Conservation (phyloP, 441 rosid genomes). For the Aleurites moluccanus region DNA sequence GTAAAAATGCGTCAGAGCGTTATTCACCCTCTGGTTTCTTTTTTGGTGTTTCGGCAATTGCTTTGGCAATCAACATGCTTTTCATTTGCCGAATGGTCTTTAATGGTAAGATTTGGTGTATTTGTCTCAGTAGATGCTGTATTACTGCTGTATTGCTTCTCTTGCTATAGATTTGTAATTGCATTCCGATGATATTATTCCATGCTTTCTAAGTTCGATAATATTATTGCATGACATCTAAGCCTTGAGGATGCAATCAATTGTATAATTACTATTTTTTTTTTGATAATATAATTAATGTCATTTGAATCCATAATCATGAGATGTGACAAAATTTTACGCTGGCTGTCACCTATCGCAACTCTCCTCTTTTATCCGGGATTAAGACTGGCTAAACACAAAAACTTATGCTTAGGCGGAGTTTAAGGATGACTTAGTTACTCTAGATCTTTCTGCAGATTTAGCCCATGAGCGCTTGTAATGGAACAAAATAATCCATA, state of each 20-base stretch:
- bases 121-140: conserved; percentile 20
- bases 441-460: too few species aligned
- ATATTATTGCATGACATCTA: conserved; percentile 18
- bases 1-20: conserved; percentile 83
- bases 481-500: too few species aligned
- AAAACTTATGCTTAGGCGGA: too few species aligned
- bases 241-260: conserved; percentile 15
- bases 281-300: conserved; percentile 13
- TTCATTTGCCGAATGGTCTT: conserved; percentile 98
- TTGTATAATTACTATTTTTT: conserved; percentile 2
- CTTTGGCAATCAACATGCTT: conserved; percentile 98
- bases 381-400: too few species aligned
- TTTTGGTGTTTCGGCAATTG: conserved; percentile 97
- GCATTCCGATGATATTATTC: conserved; percentile 19
- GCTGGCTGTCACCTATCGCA: too few species aligned
- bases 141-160: conserved; percentile 10
- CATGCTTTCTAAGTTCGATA: conserved; percentile 5
- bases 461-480: too few species aligned
- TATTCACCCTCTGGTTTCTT: conserved; percentile 99
- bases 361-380: too few species aligned
- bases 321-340: too few species aligned
- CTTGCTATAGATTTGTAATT: conserved; percentile 19
- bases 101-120: conserved; percentile 66
- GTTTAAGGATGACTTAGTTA: too few species aligned
- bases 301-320: too few species aligned